Conservation (phyloP, 495 filamentous ascomycete genomes). For the Aspergillus kassunensis region DNA sequence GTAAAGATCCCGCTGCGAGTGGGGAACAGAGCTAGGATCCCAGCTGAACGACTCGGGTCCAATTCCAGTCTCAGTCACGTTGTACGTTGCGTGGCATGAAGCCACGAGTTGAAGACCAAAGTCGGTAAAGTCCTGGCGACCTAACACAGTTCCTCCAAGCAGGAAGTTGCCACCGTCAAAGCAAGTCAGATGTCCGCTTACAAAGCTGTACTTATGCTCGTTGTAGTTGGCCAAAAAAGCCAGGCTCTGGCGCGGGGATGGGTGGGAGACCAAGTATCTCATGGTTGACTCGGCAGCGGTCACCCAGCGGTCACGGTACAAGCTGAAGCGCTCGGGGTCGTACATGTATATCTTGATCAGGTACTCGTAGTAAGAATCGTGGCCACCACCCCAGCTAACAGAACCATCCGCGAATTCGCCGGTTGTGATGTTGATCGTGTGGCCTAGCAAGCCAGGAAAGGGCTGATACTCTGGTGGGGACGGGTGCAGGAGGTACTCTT, state of each 20-base stretch:
- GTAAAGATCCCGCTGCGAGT: constrained; percentile 55
- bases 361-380: constrained; percentile 88
- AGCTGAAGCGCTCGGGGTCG: constrained; percentile 57
- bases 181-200: constrained; percentile 68
- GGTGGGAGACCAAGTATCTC: constrained; percentile 67
- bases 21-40: constrained; percentile 50
- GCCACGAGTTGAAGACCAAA: constrained; percentile 73
- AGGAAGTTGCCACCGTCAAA: constrained; percentile 87
- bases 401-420: constrained; percentile 61
- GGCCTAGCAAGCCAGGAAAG: constrained; percentile 75
- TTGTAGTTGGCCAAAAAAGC: constrained; percentile 69
- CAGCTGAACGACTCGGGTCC: constrained; percentile 77
- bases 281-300: constrained; percentile 75
- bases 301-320: constrained; percentile 72
- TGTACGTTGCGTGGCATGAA: constrained; percentile 73
- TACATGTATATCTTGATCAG: constrained; percentile 93
- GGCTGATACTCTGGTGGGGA: constrained; percentile 59
- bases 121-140: constrained; percentile 58
- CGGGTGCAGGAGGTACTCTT: constrained; percentile 69
- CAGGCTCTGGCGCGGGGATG: constrained; percentile 62
- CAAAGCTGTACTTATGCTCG: constrained; percentile 31
- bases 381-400: constrained; percentile 78
- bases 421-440: constrained; percentile 56
- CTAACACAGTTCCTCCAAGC: constrained; percentile 69
- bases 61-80: constrained; percentile 61